A percentile compares a stretch with the other conserved stretches of the same genome.
Conservation (phyloP, 225 moss, liverwort and hornwort genomes). For the Anthoceros angustus region DNA sequence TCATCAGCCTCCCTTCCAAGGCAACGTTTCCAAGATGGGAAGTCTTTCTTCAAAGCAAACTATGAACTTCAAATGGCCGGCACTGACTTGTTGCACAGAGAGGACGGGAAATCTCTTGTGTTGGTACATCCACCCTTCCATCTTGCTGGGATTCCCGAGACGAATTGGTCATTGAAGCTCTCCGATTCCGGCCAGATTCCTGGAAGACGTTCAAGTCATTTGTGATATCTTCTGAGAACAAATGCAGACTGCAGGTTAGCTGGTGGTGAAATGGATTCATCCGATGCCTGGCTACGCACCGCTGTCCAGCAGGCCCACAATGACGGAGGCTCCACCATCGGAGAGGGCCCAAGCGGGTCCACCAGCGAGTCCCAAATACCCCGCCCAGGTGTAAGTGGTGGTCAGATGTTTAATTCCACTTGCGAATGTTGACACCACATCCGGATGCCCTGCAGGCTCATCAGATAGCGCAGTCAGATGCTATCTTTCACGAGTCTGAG, state of each 20-base stretch:
- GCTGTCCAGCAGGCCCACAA: conserved; percentile 11
- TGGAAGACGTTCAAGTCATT: background rate
- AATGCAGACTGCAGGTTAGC: background rate
- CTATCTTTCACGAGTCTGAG: background rate
- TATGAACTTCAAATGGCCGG: no score
- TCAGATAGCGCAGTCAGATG: background rate
- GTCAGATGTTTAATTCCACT: background rate
- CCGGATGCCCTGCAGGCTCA: background rate
- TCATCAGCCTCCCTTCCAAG: no score
- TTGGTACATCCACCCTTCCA: background rate
- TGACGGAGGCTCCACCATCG: conserved; percentile 3
- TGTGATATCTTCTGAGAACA: background rate
- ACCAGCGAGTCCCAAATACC: conserved; percentile 5
- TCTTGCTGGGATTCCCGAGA: background rate
- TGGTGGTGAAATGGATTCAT: background rate
- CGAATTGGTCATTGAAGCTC: background rate
- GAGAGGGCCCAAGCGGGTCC: conserved; percentile 9
- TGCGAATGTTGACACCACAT: background rate
- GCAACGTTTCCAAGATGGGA: no score
- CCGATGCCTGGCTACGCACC: background rate
- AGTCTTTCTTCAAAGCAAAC: no score
- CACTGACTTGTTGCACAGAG: no score
- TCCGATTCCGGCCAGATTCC: background rate
- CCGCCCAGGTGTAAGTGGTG: conserved; percentile 3
- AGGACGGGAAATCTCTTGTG: no score